phyloP scores from a whole-genome alignment of 2,329 filamentous ascomycete genomes.

The Colletotrichum zoysiae region DNA sequence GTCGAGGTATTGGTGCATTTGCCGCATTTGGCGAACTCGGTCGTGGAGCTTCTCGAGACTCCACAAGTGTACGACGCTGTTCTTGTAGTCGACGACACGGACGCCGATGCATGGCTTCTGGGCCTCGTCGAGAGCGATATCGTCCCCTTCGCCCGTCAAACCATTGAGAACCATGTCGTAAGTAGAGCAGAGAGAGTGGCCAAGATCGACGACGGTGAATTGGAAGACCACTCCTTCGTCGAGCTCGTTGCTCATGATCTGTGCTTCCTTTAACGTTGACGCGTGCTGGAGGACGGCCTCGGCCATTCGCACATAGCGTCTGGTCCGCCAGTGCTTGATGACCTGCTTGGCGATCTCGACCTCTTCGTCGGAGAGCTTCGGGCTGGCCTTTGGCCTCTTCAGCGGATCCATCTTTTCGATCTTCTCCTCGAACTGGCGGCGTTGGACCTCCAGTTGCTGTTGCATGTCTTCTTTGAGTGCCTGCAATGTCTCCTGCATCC shows the following conservation, averaged over 20 bases:
- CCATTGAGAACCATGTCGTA: conserved; percentile 97
- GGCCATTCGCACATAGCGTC: conserved; percentile 93
- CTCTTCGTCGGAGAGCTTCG: conserved; percentile 78
- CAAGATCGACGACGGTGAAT: conserved; percentile 90
- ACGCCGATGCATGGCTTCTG: conserved; percentile 92
- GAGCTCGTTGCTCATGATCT: conserved; percentile 97
- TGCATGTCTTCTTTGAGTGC: conserved; percentile 91
- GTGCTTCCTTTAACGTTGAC: conserved; percentile 90
- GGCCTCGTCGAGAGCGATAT: conserved; percentile 82
- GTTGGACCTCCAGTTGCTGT: conserved; percentile 84
- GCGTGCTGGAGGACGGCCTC: conserved; percentile 92
- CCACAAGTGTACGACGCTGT: conserved; percentile 90
- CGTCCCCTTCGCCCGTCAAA: conserved; percentile 85
- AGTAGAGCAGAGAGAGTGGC: conserved; percentile 89
- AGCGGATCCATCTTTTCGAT: conserved; percentile 80
- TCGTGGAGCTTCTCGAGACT: conserved; percentile 92
- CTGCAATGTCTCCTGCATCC: conserved; percentile 85
- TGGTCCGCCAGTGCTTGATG: conserved; percentile 81
- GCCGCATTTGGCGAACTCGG: conserved; percentile 90
- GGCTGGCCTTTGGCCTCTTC: conserved; percentile 70
- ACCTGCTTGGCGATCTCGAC: conserved; percentile 76
- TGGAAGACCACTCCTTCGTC: conserved; percentile 95
- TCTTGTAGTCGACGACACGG: conserved; percentile 90
- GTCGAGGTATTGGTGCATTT: conserved; percentile 96
- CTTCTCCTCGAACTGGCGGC: conserved; percentile 85